Base-by-base conservation (phyloP, 768 basidiomycete genomes). In the Russula sp. region DNA sequence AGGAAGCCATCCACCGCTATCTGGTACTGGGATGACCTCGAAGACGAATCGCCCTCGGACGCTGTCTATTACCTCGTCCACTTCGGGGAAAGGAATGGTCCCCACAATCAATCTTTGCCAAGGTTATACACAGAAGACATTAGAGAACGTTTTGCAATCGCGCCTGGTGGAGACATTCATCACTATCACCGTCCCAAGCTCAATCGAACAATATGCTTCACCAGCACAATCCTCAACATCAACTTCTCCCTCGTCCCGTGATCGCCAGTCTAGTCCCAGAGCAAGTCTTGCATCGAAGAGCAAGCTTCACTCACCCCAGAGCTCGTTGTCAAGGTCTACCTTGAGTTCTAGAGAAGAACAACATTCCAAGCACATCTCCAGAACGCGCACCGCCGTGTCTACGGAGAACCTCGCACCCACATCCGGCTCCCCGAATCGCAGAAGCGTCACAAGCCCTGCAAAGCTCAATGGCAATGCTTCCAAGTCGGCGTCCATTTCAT, bases 91-190 rank as follows among this genome's bases (percentile, higher is more conserved):
- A 9, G 63, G 59, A 48, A 50, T 18, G 25, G 39, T 57, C 69
- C 46, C 69, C 67, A 64, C 72, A 71, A 53, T 70, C 69, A 41
- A 65, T 72, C 13, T 81, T 50, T 73, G 81, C 58, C 78, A 78
- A 16, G 84, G 85, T 67, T 79, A 86, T 62, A 87, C 88, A 5
- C 90, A 92, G 69, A 73, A 73, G 34, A 80, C 77, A 8, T 75
- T 92, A 48, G 88, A 92, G 75, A 86, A 79, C 66, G 80, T 90
- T 14, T 78, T 93, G 11, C 75, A 76, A 57, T 85, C 89, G 38
- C 83, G 90, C 51, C 75, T 93, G 35, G 84, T 92, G 25, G 88
- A 91, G 72, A 89, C 90, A 0, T 89, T 90, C 67, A 73, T 92
- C 58, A 79, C 83, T 14, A 71, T 91, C 46, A 75, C 77, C 36